phyloP scores from a whole-genome alignment of 345 rosid species.

The Trapa incisa region DNA sequence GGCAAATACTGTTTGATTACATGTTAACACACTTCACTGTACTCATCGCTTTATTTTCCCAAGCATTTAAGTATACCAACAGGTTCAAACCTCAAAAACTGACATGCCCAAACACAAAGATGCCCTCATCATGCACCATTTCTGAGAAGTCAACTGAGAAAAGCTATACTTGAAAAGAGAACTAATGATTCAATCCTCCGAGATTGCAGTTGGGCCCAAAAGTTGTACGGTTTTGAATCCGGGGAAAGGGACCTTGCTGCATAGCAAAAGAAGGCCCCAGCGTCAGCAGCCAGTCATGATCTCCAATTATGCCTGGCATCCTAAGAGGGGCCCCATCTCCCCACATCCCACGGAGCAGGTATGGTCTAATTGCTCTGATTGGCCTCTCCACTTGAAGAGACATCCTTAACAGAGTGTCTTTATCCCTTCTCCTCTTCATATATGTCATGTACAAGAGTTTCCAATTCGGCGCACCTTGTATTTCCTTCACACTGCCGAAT shows the following conservation, averaged over 20 bases:
- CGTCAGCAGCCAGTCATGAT: constrained; percentile 23
- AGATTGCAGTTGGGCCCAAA: constrained; percentile 24
- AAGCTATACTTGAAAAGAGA: neutral
- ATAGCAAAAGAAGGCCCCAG: constrained; percentile 14
- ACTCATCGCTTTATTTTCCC: neutral
- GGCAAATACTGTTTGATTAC: neutral
- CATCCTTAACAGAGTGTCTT: neutral
- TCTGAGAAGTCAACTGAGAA: neutral
- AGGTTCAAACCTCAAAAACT: neutral
- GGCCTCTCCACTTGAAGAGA: constrained; percentile 5
- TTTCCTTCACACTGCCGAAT: constrained; percentile 12
- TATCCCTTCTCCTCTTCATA: constrained; percentile 14
- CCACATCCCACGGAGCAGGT: neutral
- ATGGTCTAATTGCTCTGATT: neutral
- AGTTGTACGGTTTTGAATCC: constrained; percentile 5
- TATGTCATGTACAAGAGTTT: constrained; percentile 19
- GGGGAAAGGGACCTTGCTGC: constrained; percentile 11
- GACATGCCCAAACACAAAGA: neutral
- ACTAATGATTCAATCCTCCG: constrained; percentile 18
- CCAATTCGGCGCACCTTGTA: constrained; percentile 31
- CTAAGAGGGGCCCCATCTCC: constrained; percentile 21
- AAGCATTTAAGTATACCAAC: neutral
- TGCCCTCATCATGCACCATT: neutral
- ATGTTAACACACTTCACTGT: neutral
- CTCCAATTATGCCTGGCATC: constrained; percentile 16